Evolutionary conservation across 2,329 filamentous ascomycete species (phyloP).

Genomic region (Apiospora rasikravindrae): DNA sequence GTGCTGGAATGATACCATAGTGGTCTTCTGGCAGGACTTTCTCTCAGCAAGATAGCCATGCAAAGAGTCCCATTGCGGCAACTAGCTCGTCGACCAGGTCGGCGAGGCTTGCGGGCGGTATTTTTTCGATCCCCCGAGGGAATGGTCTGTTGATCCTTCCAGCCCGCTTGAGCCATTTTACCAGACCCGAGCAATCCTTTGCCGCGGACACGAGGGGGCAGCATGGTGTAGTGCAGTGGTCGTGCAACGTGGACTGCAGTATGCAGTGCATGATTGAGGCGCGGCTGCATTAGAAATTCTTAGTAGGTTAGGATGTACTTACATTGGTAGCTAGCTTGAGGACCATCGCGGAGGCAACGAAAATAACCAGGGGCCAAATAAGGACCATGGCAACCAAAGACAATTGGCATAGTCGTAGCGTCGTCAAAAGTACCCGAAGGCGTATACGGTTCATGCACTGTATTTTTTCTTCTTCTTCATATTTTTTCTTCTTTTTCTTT

Average conservation of each 20-base stretch:
- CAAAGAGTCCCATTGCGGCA: neutral
- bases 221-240: neutral
- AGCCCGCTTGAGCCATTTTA: neutral
- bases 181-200: neutral
- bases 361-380: neutral
- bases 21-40: neutral
- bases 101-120: neutral
- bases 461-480: neutral
- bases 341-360: neutral
- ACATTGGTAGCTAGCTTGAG: neutral
- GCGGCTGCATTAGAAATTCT: neutral
- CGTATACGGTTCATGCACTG: constrained; percentile 8
- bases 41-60: neutral
- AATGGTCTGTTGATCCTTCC: neutral
- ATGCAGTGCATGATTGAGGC: constrained; percentile 8
- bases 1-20: neutral
- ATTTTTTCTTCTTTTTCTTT: neutral
- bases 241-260: constrained; percentile 11
- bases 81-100: neutral
- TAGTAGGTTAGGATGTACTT: neutral
- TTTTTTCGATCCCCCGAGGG: neutral
- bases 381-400: neutral
- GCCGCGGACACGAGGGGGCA: neutral
- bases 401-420: neutral
- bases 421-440: neutral